Conservation (phyloP, 176 grass and related monocot genomes). For the Pontederia crassipes region DNA sequence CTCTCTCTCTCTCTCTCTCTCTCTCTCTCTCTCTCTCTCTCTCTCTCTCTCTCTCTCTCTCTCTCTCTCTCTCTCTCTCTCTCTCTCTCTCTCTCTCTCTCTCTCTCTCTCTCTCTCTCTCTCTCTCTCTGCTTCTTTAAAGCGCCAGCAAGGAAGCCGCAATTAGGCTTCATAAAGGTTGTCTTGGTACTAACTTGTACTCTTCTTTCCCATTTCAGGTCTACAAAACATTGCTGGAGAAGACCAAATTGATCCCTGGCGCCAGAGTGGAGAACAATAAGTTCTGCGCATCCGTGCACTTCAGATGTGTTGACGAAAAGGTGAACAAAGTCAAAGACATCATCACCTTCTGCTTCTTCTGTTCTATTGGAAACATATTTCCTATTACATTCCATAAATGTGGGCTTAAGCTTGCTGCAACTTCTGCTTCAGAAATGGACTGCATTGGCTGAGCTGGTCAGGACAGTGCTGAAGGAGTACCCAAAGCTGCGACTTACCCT, state of each 20-base stretch:
- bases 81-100: conserved; percentile 9
- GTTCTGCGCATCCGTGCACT: conserved; percentile 94
- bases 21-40: not conserved
- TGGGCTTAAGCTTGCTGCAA: not conserved
- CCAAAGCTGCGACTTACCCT: conserved; percentile 56
- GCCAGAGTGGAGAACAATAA: conserved; percentile 96
- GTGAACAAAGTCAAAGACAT: conserved; percentile 19
- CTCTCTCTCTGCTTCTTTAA: not conserved
- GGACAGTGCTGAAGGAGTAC: conserved; percentile 53
- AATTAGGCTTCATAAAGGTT: not conserved
- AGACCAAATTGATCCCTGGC: conserved; percentile 54
- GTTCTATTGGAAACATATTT: conserved; percentile 1
- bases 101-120: not conserved
- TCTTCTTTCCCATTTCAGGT: conserved; percentile 32
- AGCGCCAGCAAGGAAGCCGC: too few species aligned
- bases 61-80: not conserved
- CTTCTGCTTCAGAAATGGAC: conserved; percentile 50
- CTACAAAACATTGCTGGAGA: conserved; percentile 47
- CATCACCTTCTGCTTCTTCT: not conserved
- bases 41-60: not conserved
- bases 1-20: not conserved
- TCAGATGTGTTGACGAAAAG: conserved; percentile 84
- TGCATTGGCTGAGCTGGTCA: conserved; percentile 49
- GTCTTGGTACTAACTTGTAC: conserved; percentile 13
- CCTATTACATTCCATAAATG: not conserved